Percentiles rank a stretch among this genome's conserved stretches.
These are phyloP conservation scores for Neopestalotiopsis sp. DNA, from an alignment of 2,329 filamentous ascomycete species.

Conservation along the genomic window DNA sequence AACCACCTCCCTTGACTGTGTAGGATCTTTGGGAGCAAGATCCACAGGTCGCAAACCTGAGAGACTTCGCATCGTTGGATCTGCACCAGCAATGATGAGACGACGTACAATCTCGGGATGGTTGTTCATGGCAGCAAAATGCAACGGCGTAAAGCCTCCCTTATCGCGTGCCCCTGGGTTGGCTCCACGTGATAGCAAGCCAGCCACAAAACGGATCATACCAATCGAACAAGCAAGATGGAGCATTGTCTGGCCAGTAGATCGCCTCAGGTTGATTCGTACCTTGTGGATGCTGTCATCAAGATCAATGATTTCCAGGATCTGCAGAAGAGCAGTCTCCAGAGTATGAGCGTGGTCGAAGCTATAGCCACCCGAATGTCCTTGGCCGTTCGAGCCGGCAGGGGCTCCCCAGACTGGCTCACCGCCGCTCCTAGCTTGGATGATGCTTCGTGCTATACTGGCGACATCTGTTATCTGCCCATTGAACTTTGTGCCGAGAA, in stretches of 20 bases:
- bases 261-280: slow-evolving; percentile 66
- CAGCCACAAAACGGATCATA: slow-evolving; percentile 76
- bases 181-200: slow-evolving; percentile 77
- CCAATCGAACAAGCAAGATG: slow-evolving; percentile 80
- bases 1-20: slow-evolving; percentile 67
- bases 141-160: slow-evolving; percentile 81
- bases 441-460: slow-evolving; percentile 65
- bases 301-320: slow-evolving; percentile 79
- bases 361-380: slow-evolving; percentile 47
- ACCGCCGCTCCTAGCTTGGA: slow-evolving; percentile 43
- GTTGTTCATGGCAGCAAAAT: slow-evolving; percentile 79
- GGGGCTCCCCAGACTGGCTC: slow-evolving; percentile 43
- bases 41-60: slow-evolving; percentile 56
- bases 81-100: slow-evolving; percentile 74
- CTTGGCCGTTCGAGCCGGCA: slow-evolving; percentile 47
- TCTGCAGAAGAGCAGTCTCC: slow-evolving; percentile 72
- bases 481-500: slow-evolving; percentile 68
- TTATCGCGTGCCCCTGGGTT: slow-evolving; percentile 77
- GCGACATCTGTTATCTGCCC: slow-evolving; percentile 65
- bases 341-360: slow-evolving; percentile 46
- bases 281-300: slow-evolving; percentile 74
- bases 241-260: slow-evolving; percentile 80
- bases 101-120: slow-evolving; percentile 78
- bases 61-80: slow-evolving; percentile 71
- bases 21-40: slow-evolving; percentile 69